These are phyloP conservation scores for Brassica juncea DNA, from an alignment of 345 rosid species.

Conservation along the genomic window DNA sequence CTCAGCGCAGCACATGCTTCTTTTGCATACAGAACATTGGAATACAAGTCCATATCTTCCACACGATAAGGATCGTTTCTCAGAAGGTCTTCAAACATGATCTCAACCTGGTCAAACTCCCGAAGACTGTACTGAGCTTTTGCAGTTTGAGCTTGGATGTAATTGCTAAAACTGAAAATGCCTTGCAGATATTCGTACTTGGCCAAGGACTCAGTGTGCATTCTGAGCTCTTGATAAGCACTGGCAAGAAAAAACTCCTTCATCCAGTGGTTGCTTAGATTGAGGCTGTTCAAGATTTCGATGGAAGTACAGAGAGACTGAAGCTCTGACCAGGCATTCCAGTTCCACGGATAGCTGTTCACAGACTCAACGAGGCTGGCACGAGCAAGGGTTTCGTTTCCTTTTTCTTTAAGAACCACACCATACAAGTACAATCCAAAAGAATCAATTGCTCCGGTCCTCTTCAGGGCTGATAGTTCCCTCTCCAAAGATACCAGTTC, in stretches of 20 bases:
- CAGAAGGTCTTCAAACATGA: conserved; percentile 85
- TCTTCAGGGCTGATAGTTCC: conserved; percentile 68
- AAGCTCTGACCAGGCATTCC: conserved; percentile 98
- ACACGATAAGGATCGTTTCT: conserved; percentile 86
- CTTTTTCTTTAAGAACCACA: conserved; percentile 88
- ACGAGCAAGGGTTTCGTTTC: conserved; percentile 72
- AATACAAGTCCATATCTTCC: conserved; percentile 97
- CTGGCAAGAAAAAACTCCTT: conserved; percentile 90
- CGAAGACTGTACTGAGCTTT: conserved; percentile 87
- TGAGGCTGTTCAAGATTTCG: conserved; percentile 71
- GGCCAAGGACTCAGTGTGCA: conserved; percentile 75
- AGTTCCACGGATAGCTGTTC: conserved; percentile 96
- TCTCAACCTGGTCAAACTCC: conserved; percentile 95
- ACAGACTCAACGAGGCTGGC: conserved; percentile 87
- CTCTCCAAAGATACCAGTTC: conserved; percentile 81
- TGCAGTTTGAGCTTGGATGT: conserved; percentile 92
- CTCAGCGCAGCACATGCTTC: conserved; percentile 88
- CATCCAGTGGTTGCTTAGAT: conserved; percentile 90
- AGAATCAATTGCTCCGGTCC: conserved; percentile 75
- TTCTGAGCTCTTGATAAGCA: conserved; percentile 88
- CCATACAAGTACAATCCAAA: conserved; percentile 88
- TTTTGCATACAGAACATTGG: conserved; percentile 92
- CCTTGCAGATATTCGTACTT: conserved; percentile 76
- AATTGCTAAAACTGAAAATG: conserved; percentile 77
- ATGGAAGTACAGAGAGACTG: conserved; percentile 75